These are phyloP conservation scores for Laburnicola sp. DNA, from an alignment of 2,329 filamentous ascomycete species.

Conservation along the genomic window DNA sequence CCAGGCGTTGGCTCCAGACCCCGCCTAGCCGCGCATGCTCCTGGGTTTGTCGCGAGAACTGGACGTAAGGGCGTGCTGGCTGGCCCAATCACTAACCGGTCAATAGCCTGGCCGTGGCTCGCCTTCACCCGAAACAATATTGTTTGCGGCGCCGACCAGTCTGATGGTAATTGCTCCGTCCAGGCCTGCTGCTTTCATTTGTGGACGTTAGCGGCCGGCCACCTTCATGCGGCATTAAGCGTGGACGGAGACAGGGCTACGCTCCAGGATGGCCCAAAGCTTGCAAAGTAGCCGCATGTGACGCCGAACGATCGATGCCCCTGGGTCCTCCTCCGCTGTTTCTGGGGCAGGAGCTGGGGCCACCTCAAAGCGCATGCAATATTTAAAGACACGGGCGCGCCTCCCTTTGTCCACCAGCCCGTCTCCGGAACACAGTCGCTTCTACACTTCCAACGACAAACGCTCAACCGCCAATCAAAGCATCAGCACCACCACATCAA, in stretches of 20 bases:
- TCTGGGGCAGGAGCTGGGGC: constrained; percentile 4
- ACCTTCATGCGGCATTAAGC: constrained; percentile 4
- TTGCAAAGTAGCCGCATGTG: constrained; percentile 25
- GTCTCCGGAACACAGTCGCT: constrained; percentile 14
- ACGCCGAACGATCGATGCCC: constrained; percentile 17
- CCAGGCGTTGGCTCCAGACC: constrained; percentile 17
- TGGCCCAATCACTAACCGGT: constrained; percentile 22
- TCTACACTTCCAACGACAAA: constrained; percentile 14
- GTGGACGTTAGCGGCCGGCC: constrained; percentile 7
- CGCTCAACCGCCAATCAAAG: constrained; percentile 19
- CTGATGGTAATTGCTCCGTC: constrained; percentile 27
- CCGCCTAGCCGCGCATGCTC: constrained; percentile 17
- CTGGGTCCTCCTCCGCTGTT: neutral
- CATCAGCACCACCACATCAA: constrained; percentile 15
- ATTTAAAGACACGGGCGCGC: constrained; percentile 9
- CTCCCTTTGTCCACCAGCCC: constrained; percentile 3
- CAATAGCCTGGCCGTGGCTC: constrained; percentile 5
- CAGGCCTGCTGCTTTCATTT: constrained; percentile 27
- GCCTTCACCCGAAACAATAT: constrained; percentile 26
- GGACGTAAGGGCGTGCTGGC: constrained; percentile 23
- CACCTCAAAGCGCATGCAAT: constrained; percentile 5
- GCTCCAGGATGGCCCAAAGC: constrained; percentile 17
- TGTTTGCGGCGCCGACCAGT: constrained; percentile 6
- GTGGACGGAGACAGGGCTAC: constrained; percentile 9
- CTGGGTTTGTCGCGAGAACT: constrained; percentile 6